phyloP scores from a whole-genome alignment of 1,139 yeast genomes.

The Kodamaea derodonti region DNA sequence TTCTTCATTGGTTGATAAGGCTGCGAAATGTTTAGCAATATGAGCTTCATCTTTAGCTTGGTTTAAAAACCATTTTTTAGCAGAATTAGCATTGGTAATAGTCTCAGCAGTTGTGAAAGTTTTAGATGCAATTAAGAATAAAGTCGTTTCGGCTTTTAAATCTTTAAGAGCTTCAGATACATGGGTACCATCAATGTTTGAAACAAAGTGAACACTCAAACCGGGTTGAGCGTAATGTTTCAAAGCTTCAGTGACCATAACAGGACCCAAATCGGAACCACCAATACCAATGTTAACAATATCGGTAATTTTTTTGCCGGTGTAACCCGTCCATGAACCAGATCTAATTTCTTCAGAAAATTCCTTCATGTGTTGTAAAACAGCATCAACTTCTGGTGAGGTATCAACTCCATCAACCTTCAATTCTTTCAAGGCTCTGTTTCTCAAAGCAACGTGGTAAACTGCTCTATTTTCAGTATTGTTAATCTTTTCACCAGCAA shows the following conservation, averaged over 20 bases:
- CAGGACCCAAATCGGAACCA: constrained; percentile 98
- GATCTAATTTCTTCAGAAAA: constrained; percentile 85
- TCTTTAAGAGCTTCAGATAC: constrained; percentile 82
- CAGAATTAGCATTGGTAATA: constrained; percentile 89
- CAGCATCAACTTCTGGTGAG: constrained; percentile 84
- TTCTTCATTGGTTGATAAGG: constrained; percentile 86
- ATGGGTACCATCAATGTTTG: constrained; percentile 98
- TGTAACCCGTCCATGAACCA: constrained; percentile 94
- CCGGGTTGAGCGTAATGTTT: constrained; percentile 81
- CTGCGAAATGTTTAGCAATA: constrained; percentile 96
- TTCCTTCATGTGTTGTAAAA: constrained; percentile 92
- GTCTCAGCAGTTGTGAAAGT: constrained; percentile 99
- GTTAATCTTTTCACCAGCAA: constrained; percentile 90
- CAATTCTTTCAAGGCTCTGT: constrained; percentile 80
- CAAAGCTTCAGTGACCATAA: constrained; percentile 97
- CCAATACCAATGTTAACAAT: constrained; percentile 98
- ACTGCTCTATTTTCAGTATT: constrained; percentile 96
- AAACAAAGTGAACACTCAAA: constrained; percentile 83
- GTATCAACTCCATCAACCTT: constrained; percentile 86
- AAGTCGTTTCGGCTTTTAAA: constrained; percentile 84
- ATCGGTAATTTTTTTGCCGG: constrained; percentile 90
- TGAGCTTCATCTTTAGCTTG: constrained; percentile 63
- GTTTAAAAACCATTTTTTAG: constrained; percentile 87
- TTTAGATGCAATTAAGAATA: constrained; percentile 93
- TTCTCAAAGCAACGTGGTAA: constrained; percentile 92